Evolutionary conservation across 169 alveolate species (phyloP), one percentile per base, ranked within the genome.

Genomic region (Cryptosporidium felis): DNA sequence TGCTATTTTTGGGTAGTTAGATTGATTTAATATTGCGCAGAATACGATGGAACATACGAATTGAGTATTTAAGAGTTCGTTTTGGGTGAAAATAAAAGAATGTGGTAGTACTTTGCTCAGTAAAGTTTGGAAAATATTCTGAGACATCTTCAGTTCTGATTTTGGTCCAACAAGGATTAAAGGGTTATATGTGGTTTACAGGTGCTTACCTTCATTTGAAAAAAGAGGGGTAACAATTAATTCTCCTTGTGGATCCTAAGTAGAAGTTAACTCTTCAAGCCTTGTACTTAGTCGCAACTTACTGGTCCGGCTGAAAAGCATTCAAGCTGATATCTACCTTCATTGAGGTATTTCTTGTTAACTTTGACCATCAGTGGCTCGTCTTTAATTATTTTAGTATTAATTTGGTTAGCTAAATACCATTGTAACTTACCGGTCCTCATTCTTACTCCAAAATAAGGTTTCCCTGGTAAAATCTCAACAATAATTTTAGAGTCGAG

Each of bases 241-340:
- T 12, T 66, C 62, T 23, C 82, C 82, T 32, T 66, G 82, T 12
- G 82, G 82, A 34, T 66, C 82, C 82, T 66, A 21, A 0, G 23
- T 21, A 53, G 14, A 46, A 1, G 23, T 23, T 3, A 28, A 26
- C 10, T 66, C 32, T 45, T 23, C 34, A 32, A 23, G 45, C 3
- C 34, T 9, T 30, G n/a, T n/a, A n/a, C n/a, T n/a, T n/a, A n/a
- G n/a, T n/a, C 41, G 28, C 26, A 46, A 66, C 82, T 66, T 66
- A 66, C 82, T 26, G 82, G 82, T 26, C 82, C 82, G 8, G 62
- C 45, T 9, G 82, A 66, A 26, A 45, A 44, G 8, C 82, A 66
- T 16, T 66, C 65, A 46, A 66, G 32, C 32, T 47, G 65, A n/a
- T 66, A 66, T 30, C 82, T 66, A 14, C 63, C 60, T 10, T 46